Evolutionary conservation across 164 flowering plant genomes (phyloP).

Genomic region (Saururus chinensis): DNA sequence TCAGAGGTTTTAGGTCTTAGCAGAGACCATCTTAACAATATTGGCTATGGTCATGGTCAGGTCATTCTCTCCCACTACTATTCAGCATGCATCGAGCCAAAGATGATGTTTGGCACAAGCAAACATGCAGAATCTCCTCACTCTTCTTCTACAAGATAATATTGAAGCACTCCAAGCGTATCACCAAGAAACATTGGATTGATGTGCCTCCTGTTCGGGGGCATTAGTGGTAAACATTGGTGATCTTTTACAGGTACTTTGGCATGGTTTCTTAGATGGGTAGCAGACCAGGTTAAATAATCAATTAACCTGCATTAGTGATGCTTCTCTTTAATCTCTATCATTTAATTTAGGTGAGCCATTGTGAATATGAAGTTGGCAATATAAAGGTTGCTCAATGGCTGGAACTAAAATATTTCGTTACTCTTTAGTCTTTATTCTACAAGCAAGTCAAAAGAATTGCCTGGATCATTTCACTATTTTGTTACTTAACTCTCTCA

Average conservation of each 20-base stretch:
- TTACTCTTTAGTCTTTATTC: neutral
- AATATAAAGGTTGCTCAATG: no score
- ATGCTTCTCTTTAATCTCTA: no score
- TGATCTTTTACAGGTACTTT: conserved; percentile 17
- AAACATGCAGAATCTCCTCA: conserved; percentile 26
- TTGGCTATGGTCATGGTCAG: conserved; percentile 14
- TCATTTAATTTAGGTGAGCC: no score
- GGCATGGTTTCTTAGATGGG: neutral
- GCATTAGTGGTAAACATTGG: conserved; percentile 21
- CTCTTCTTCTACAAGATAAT: conserved; percentile 22
- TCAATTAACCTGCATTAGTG: neutral
- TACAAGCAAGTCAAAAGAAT: neutral
- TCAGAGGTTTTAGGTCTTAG: conserved; percentile 29
- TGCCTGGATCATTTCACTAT: neutral
- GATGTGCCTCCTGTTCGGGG: conserved; percentile 18
- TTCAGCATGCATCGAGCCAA: conserved; percentile 25
- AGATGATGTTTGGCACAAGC: conserved; percentile 12
- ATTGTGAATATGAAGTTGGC: no score
- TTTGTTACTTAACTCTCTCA: neutral
- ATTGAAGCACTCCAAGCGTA: conserved; percentile 24
- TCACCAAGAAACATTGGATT: conserved; percentile 15
- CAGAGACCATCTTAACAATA: conserved; percentile 11
- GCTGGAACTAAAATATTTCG: no score
- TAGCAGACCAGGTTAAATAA: neutral
- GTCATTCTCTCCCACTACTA: conserved; percentile 13